Conservation (phyloP, 306 rosid genomes). For the Canavalia gladiata region DNA sequence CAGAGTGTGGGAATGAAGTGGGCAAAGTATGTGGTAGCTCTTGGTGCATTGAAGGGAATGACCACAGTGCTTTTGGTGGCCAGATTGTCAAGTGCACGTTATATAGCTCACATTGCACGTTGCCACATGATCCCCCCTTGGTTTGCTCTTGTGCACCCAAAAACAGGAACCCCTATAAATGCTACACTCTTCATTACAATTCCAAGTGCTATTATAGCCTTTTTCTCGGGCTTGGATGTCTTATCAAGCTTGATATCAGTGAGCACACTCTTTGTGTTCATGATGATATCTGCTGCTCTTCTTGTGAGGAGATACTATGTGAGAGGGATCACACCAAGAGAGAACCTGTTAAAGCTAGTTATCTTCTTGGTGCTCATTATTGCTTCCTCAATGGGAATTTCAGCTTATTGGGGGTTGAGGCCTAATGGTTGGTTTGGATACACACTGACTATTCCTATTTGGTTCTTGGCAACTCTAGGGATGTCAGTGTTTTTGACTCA, state of each 20-base stretch:
- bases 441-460: conserved; percentile 59
- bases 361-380: conserved; percentile 62
- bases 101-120: conserved; percentile 80
- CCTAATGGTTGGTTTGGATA: conserved; percentile 77
- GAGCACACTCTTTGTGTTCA: conserved; percentile 78
- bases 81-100: conserved; percentile 66
- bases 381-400: conserved; percentile 75
- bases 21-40: conserved; percentile 80
- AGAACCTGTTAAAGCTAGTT: conserved; percentile 58
- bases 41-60: conserved; percentile 83
- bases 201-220: conserved; percentile 63
- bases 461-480: conserved; percentile 76
- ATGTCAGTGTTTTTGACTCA: conserved; percentile 61
- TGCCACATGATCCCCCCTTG: conserved; percentile 85
- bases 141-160: conserved; percentile 85
- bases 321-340: conserved; percentile 61
- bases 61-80: conserved; percentile 79
- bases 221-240: conserved; percentile 71
- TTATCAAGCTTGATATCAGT: conserved; percentile 71
- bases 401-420: conserved; percentile 73
- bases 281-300: conserved; percentile 81
- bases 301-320: conserved; percentile 83
- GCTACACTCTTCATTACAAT: conserved; percentile 71
- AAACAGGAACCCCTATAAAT: conserved; percentile 81
- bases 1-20: conserved; percentile 78